phyloP scores from a whole-genome alignment of 352 stramenopile species.

The Discostella stelligera region DNA sequence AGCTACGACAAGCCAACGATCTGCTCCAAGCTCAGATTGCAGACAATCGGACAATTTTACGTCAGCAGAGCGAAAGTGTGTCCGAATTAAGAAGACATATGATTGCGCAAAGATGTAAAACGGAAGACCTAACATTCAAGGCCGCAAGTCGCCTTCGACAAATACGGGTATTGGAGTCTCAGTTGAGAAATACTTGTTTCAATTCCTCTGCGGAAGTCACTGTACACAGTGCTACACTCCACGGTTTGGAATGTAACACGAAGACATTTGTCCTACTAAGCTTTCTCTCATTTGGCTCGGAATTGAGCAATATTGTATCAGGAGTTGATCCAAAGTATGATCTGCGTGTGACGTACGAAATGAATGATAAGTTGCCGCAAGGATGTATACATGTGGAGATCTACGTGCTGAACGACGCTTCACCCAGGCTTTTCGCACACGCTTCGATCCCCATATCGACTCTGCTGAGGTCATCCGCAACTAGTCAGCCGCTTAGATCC shows the following conservation, averaged over 20 bases:
- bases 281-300: slow-evolving; percentile 27
- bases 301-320: slow-evolving; percentile 17
- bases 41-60: slow-evolving; percentile 13
- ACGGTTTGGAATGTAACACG: not conserved
- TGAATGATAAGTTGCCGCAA: slow-evolving; percentile 7
- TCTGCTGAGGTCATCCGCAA: slow-evolving; percentile 4
- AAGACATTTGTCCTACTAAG: slow-evolving; percentile 28
- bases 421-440: slow-evolving; percentile 12
- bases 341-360: slow-evolving; percentile 26
- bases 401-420: slow-evolving; percentile 16
- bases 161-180: slow-evolving; percentile 29
- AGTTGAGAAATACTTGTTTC: not conserved
- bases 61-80: slow-evolving; percentile 13
- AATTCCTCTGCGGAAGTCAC: slow-evolving; percentile 15
- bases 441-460: slow-evolving; percentile 6
- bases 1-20: slow-evolving; percentile 13
- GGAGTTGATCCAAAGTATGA: slow-evolving; percentile 24
- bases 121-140: slow-evolving; percentile 10
- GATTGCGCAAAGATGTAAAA: slow-evolving; percentile 1
- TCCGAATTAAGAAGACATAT: slow-evolving; percentile 3
- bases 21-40: slow-evolving; percentile 24
- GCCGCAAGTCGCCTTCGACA: slow-evolving; percentile 12
- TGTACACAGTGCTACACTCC: slow-evolving; percentile 17
- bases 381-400: slow-evolving; percentile 18
- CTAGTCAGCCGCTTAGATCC: not conserved